These are phyloP conservation scores for Brassica carinata DNA, from an alignment of 345 rosid genomes.

Conservation along the genomic window DNA sequence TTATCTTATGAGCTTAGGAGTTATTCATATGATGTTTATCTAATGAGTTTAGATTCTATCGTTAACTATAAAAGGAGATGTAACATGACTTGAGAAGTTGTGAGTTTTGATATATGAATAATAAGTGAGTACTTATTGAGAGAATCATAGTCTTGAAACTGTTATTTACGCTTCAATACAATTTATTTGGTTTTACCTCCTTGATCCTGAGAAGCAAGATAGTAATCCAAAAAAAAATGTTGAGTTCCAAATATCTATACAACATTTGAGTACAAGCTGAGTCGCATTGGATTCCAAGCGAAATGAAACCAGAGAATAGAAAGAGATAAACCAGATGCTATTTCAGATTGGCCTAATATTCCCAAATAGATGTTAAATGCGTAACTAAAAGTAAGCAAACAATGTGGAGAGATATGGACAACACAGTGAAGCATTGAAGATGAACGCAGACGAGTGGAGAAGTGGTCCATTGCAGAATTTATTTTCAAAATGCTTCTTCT, in stretches of 20 bases:
- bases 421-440: conserved; percentile 35
- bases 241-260: not conserved
- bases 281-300: conserved; percentile 29
- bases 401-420: conserved; percentile 38
- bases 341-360: conserved; percentile 33
- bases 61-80: too few species aligned
- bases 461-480: conserved; percentile 41
- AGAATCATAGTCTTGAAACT: too few species aligned
- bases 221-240: too few species aligned
- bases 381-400: conserved; percentile 37
- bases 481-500: conserved; percentile 34
- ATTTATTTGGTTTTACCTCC: too few species aligned
- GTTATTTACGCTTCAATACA: too few species aligned
- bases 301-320: conserved; percentile 13
- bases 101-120: too few species aligned
- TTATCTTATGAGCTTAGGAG: too few species aligned
- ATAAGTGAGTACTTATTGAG: too few species aligned
- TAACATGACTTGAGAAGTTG: too few species aligned
- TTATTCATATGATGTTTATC: too few species aligned
- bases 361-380: conserved; percentile 33
- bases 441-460: conserved; percentile 36
- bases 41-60: too few species aligned
- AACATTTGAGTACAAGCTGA: conserved; percentile 3
- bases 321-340: conserved; percentile 22
- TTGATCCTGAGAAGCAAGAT: too few species aligned